Evolutionary conservation across 371 early-diverging fungal genomes (phyloP), one percentile per base, ranked within the genome.

Genomic region (Mortierella sp.): DNA sequence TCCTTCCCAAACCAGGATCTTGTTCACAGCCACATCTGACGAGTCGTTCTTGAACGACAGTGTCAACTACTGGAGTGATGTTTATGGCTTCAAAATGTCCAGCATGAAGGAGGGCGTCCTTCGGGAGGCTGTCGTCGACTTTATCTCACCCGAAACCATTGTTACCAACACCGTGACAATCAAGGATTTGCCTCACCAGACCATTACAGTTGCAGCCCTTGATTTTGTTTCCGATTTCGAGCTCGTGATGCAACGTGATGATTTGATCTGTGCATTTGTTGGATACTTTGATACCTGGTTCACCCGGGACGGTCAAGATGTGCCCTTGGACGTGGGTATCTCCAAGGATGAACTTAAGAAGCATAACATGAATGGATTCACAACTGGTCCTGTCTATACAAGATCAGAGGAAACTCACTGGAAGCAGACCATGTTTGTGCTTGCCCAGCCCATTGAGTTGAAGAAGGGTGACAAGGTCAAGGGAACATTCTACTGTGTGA

Each of bases 251-350:
- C 69, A 66, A 17, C 79, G 90, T 17, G 87, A 90, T 71, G 93
- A 93, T 64, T 85, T 83, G 45, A 75, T 95, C 19, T 89, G 92
- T 73, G 95, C 93, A 0, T 90, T 96, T 76, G 88, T 93, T 51
- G 90, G 90, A 53, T 96, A 93, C 89, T 96, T 96, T 81, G 96
- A 95, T 83, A 94, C 93, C 43, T 87, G 88, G 86, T 95, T 96
- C 77, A 90, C 91, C 6, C 86, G 93, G 57, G 92, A 93, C 54
- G 89, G 89, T 26, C 83, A 84, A 61, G 75, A 79, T 17, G 86
- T 88, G 15, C 86, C 86, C 6, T 35, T 82, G 47, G 77, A 85
- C 35, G 68, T 70, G 6, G 80, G 80, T 12, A 83, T 79, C 64
- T 58, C 68, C 17, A 69, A 75, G 66, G 73, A 75, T 29, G 76